Percentiles rank a stretch among this genome's conserved stretches.
Evolutionary conservation across 2,329 filamentous ascomycete genomes (phyloP).

Genomic region (Fusarium foetens): DNA sequence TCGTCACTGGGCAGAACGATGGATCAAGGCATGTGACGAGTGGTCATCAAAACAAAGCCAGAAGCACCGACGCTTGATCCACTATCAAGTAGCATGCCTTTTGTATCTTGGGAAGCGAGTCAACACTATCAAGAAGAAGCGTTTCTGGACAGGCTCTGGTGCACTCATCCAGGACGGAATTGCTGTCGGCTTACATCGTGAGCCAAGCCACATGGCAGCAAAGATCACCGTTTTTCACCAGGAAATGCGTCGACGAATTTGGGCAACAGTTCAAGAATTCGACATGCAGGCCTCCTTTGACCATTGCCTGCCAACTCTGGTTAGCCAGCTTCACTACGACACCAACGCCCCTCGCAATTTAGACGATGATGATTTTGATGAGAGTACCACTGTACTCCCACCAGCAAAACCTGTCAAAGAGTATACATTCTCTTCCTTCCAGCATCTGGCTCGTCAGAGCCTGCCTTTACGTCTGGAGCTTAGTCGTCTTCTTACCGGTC

Average conservation of each 20-base stretch:
- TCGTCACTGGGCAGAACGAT: conserved; percentile 64
- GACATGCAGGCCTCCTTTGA: conserved; percentile 71
- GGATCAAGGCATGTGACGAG: conserved; percentile 65
- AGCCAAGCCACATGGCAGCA: conserved; percentile 64
- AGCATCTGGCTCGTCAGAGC: conserved; percentile 66
- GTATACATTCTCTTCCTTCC: conserved; percentile 69
- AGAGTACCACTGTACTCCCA: conserved; percentile 62
- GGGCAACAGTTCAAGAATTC: conserved; percentile 70
- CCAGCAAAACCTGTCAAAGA: conserved; percentile 61
- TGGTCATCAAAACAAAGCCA: conserved; percentile 68
- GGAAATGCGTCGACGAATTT: conserved; percentile 70
- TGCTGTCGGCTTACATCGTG: conserved; percentile 67
- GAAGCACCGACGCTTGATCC: conserved; percentile 68
- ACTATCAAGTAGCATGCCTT: conserved; percentile 69
- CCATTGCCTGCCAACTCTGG: conserved; percentile 67
- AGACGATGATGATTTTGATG: conserved; percentile 67
- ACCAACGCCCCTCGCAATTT: conserved; percentile 66
- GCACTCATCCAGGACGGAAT: conserved; percentile 67
- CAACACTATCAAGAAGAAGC: conserved; percentile 73
- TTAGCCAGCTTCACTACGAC: conserved; percentile 67
- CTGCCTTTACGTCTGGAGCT: conserved; percentile 66
- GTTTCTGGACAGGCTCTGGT: conserved; percentile 68
- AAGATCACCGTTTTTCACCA: conserved; percentile 69
- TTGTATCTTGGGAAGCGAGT: conserved; percentile 70
- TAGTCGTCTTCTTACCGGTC: conserved; percentile 65